phyloP scores from a whole-genome alignment of 2,329 filamentous ascomycete species.

The Claviceps sorghi region DNA sequence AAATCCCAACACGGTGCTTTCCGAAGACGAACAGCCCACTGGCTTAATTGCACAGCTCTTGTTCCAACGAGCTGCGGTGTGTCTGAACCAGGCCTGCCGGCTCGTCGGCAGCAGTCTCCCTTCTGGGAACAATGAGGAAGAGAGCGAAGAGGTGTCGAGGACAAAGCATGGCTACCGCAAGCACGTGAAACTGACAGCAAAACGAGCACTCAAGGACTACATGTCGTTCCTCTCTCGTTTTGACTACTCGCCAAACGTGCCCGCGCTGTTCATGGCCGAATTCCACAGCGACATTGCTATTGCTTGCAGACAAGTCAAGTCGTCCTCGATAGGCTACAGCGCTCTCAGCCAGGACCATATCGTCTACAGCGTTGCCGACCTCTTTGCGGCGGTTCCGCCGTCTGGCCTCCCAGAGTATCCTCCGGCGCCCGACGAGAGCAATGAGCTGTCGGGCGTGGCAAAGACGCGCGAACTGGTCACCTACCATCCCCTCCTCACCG shows the following conservation, averaged over 20 bases:
- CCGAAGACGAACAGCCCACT: slow-evolving; percentile 45
- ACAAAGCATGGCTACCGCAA: slow-evolving; percentile 33
- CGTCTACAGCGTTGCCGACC: slow-evolving; percentile 36
- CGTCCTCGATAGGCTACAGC: slow-evolving; percentile 1
- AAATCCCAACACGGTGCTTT: slow-evolving; percentile 16
- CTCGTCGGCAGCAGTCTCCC: slow-evolving; percentile 43
- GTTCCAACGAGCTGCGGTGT: slow-evolving; percentile 61
- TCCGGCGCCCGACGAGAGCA: slow-evolving; percentile 8
- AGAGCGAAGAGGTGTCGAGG: neutral
- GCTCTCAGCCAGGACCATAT: slow-evolving; percentile 18
- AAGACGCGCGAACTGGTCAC: slow-evolving; percentile 30
- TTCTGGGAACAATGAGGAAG: neutral
- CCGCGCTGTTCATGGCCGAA: slow-evolving; percentile 26
- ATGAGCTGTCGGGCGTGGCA: neutral
- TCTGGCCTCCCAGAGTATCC: slow-evolving; percentile 55
- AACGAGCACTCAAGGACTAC: slow-evolving; percentile 62
- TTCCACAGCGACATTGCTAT: slow-evolving; percentile 40
- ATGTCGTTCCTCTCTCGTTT: slow-evolving; percentile 56
- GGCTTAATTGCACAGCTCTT: slow-evolving; percentile 61
- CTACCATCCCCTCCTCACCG: slow-evolving; percentile 67
- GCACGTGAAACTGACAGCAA: slow-evolving; percentile 58
- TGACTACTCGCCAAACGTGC: slow-evolving; percentile 62
- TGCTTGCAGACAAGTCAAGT: slow-evolving; percentile 10
- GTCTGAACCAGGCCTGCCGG: slow-evolving; percentile 56
- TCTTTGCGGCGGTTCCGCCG: slow-evolving; percentile 58